These are phyloP conservation scores for Pyrenochaeta sp. DNA, from an alignment of 2,329 filamentous ascomycete species.

Conservation along the genomic window DNA sequence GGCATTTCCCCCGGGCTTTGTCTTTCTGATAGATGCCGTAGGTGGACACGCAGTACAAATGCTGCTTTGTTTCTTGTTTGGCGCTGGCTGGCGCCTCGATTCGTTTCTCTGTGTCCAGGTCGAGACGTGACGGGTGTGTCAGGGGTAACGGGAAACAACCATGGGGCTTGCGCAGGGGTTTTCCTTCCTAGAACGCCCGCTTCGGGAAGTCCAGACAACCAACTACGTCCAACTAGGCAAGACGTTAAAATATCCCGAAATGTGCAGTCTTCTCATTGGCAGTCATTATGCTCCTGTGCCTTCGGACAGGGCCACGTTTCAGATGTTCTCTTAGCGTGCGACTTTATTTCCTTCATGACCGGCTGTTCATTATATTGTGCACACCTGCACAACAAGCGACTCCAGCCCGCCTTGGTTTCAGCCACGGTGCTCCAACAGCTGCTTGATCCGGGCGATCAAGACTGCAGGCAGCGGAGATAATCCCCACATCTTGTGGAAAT, in stretches of 20 bases:
- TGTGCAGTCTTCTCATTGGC: constrained; percentile 22
- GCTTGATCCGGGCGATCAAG: constrained; percentile 13
- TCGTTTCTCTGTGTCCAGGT: constrained; percentile 23
- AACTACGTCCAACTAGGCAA: constrained; percentile 23
- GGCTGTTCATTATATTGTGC: constrained; percentile 22
- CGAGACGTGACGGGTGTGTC: constrained; percentile 26
- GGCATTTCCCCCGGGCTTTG: constrained; percentile 54
- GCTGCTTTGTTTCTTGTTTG: constrained; percentile 10
- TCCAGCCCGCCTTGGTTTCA: constrained; percentile 25
- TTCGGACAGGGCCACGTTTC: constrained; percentile 31
- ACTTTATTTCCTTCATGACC: constrained; percentile 19
- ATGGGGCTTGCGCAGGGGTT: constrained; percentile 33
- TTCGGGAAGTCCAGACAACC: constrained; percentile 25
- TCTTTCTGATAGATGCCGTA: constrained; percentile 29
- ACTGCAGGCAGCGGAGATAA: constrained; percentile 17
- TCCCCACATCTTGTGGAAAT: constrained; percentile 23
- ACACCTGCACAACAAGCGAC: constrained; percentile 20
- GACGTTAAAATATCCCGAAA: constrained; percentile 8
- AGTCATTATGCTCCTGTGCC: constrained; percentile 2
- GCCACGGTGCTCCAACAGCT: constrained; percentile 22
- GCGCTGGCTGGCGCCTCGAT: constrained; percentile 24
- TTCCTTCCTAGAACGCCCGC: constrained; percentile 23
- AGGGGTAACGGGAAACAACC: constrained; percentile 31
- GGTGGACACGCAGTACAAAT: not conserved
- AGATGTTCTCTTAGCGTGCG: constrained; percentile 23